A percentile compares a stretch with the other conserved stretches of the same genome.
These are phyloP conservation scores for Sequoia sempervirens DNA, from an alignment of 75 land plant species.

Conservation along the genomic window DNA sequence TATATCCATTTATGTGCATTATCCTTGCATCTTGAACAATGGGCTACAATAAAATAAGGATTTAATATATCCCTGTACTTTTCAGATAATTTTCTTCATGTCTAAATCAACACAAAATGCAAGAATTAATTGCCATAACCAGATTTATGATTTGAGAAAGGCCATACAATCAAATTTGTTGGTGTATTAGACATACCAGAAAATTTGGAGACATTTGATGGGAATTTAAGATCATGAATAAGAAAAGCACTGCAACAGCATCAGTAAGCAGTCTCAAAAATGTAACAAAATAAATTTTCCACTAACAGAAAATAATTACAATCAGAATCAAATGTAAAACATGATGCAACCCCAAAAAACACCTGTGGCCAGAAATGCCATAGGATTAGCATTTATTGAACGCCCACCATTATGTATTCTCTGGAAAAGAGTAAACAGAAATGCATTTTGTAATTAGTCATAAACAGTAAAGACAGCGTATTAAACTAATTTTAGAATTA, in stretches of 20 bases:
- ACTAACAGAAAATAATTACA: not conserved
- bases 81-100: constrained; percentile 1
- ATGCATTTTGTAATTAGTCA: constrained; percentile 2
- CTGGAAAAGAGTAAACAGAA: constrained; percentile 25
- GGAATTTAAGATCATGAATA: constrained; percentile 91
- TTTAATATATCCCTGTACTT: not conserved
- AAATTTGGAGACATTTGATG: constrained; percentile 96
- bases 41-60: not conserved
- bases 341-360: not conserved
- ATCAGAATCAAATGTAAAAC: not conserved
- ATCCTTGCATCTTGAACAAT: not conserved
- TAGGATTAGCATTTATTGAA: constrained; percentile 75
- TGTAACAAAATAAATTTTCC: not conserved
- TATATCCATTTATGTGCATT: not conserved
- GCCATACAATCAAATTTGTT: not conserved
- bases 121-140: constrained; percentile 2
- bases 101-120: constrained; percentile 2
- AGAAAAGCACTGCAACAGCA: constrained; percentile 61
- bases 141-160: not conserved
- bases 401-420: constrained; percentile 72
- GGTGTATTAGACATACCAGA: constrained; percentile 53
- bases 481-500: not conserved
- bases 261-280: not conserved
- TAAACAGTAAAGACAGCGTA: not conserved
- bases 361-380: constrained; percentile 90